Conservation (phyloP, 495 filamentous ascomycete genomes). For the Aspergillus affinis region DNA sequence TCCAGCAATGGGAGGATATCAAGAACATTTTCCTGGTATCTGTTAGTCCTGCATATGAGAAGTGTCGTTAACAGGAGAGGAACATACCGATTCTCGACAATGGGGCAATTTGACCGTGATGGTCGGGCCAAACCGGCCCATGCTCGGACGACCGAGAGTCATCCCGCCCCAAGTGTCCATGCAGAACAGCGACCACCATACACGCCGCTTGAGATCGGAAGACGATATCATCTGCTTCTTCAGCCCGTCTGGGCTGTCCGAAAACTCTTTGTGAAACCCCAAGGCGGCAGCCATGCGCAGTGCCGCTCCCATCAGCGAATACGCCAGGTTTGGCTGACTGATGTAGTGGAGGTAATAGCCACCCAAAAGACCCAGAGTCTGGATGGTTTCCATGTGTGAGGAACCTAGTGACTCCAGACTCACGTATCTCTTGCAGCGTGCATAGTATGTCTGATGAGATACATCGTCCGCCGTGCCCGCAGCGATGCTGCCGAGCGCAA, state of each 20-base stretch:
- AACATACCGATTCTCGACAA: constrained; percentile 52
- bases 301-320: constrained; percentile 41
- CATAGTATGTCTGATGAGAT: constrained; percentile 71
- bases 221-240: constrained; percentile 32
- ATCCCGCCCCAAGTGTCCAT: constrained; percentile 78
- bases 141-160: constrained; percentile 73
- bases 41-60: constrained; percentile 35
- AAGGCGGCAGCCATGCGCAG: constrained; percentile 48
- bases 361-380: constrained; percentile 68
- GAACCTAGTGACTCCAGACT: constrained; percentile 59
- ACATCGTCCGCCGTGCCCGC: constrained; percentile 68
- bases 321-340: constrained; percentile 74
- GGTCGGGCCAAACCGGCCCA: constrained; percentile 70
- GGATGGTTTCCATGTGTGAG: constrained; percentile 64
- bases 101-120: constrained; percentile 72
- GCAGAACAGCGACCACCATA: constrained; percentile 81
- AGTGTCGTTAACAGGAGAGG: not conserved
- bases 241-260: constrained; percentile 38
- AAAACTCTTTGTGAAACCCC: constrained; percentile 72
- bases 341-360: constrained; percentile 81
- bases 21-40: constrained; percentile 41
- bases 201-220: constrained; percentile 62
- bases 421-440: constrained; percentile 66
- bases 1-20: constrained; percentile 71
- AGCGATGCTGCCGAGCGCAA: constrained; percentile 74